A percentile compares a stretch with the other conserved stretches of the same genome.
Conservation (phyloP, 805 yeast species). For the Ogataea allantospora region DNA sequence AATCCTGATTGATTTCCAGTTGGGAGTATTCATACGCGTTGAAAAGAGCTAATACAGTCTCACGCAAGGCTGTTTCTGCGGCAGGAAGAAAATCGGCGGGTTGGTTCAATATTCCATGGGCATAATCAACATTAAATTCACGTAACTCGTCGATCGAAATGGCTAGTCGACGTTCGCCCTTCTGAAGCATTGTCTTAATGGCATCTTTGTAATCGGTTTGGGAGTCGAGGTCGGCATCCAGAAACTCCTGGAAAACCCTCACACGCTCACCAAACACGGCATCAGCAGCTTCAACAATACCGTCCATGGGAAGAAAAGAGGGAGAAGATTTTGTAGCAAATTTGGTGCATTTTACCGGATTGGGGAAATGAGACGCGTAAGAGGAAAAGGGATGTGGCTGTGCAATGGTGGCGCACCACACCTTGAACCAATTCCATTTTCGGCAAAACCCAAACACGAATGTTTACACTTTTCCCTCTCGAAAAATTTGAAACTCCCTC, state of each 20-base stretch:
- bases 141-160: conserved; percentile 86
- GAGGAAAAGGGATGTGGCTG: background rate
- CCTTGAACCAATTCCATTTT: background rate
- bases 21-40: conserved; percentile 57
- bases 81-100: conserved; percentile 92
- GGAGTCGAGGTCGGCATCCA: conserved; percentile 49
- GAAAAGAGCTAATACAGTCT: conserved; percentile 69
- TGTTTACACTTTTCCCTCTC: conserved; percentile 12
- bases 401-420: background rate
- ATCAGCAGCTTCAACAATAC: conserved; percentile 29
- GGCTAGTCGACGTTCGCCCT: conserved; percentile 62
- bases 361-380: conserved; percentile 13
- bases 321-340: conserved; percentile 7
- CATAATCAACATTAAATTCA: conserved; percentile 70
- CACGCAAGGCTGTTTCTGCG: conserved; percentile 80
- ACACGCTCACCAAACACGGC: conserved; percentile 73
- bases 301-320: conserved; percentile 23
- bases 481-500: conserved; percentile 14
- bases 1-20: conserved; percentile 54
- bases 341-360: conserved; percentile 7
- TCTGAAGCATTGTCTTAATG: conserved; percentile 69
- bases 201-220: conserved; percentile 63
- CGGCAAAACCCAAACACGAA: conserved; percentile 11
- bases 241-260: conserved; percentile 83
- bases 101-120: conserved; percentile 67